Evolutionary conservation across 495 filamentous ascomycete genomes (phyloP), one percentile per base, ranked within the genome.

Genomic region (Margaritispora aquatica): DNA sequence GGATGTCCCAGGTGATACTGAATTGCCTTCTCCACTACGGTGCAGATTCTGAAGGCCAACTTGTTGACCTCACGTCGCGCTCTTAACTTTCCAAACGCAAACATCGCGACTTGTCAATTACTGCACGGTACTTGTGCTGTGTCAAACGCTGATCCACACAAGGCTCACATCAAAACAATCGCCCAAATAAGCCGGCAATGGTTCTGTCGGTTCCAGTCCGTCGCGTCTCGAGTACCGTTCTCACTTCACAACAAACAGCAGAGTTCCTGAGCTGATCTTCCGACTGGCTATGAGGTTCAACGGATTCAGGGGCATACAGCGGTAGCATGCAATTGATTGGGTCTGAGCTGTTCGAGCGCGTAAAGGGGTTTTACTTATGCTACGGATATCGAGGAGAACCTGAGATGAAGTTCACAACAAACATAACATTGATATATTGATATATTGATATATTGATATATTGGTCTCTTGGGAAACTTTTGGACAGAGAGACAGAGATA

Each of bases 81-180:
- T 63, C 55, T 27, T 47, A 27, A 31, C 31, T 36, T 36, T 26
- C 46, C 36, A 44, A 34, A 34, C 15, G 38, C 38, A 59, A 29
- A 46, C 59, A 63, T 63, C 64, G 61, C 64, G 64, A 62, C 55
- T 62, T 51, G 57, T n/a, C n/a, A n/a, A n/a, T n/a, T n/a, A n/a
- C n/a, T n/a, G n/a, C n/a, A n/a, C n/a, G n/a, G n/a, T n/a, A n/a
- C n/a, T n/a, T n/a, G n/a, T n/a, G n/a, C n/a, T n/a, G n/a, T n/a
- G n/a, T n/a, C n/a, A n/a, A n/a, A n/a, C n/a, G n/a, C n/a, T n/a
- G n/a, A 54, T 52, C 54, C 17, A 58, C 54, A 52, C 57, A 48
- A 50, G 54, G 54, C 57, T 29, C 54, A 31, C 51, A 67, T 67
- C 65, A 68, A 58, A 68, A 65, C 62, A 68, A 68, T 56, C 21